phyloP scores from a whole-genome alignment of 805 yeast genomes.

The Naumovozyma castellii region DNA sequence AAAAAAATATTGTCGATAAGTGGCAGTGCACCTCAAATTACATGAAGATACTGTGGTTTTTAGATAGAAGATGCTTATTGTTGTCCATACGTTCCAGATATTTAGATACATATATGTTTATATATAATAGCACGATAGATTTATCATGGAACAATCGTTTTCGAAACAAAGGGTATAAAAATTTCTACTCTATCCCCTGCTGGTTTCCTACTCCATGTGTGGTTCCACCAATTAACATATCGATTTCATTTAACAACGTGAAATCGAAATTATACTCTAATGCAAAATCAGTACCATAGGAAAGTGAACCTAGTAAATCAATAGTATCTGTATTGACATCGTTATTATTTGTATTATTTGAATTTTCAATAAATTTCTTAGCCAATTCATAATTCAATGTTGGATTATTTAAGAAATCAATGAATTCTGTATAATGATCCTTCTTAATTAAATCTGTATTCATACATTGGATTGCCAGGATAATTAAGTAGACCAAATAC shows the following conservation, averaged over 20 bases:
- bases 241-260: conserved; percentile 24
- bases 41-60: too few species aligned
- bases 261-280: conserved; percentile 27
- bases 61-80: too few species aligned
- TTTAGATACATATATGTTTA: too few species aligned
- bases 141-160: too few species aligned
- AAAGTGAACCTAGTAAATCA: conserved; percentile 21
- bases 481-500: conserved; percentile 24
- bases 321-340: conserved; percentile 13
- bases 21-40: too few species aligned
- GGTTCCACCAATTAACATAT: conserved; percentile 16
- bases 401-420: conserved; percentile 14
- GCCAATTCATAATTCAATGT: conserved; percentile 22
- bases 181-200: too few species aligned
- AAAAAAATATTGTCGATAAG: too few species aligned
- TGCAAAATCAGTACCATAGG: conserved; percentile 25
- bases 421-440: conserved; percentile 10
- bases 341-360: conserved; percentile 6
- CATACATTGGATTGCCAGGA: conserved; percentile 24
- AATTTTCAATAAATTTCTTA: conserved; percentile 18
- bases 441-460: conserved; percentile 15
- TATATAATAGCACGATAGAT: too few species aligned
- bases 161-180: too few species aligned
- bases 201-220: too few species aligned
- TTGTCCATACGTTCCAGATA: too few species aligned